Percentiles rank a stretch among this genome's conserved stretches.
Conservation (phyloP, 305 asterid species). For the Rubia peregrina region DNA sequence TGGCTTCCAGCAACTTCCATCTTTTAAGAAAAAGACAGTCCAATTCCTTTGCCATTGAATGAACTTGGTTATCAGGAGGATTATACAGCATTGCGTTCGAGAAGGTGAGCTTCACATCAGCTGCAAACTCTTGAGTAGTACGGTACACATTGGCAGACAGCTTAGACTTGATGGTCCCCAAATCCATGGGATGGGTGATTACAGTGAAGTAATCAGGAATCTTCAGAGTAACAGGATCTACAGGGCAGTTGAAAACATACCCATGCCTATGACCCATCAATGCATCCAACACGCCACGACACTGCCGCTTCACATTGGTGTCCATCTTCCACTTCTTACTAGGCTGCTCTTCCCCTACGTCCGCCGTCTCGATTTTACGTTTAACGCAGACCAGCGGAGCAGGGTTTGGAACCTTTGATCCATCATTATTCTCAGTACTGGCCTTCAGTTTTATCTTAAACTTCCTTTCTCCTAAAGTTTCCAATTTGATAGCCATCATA, state of each 20-base stretch:
- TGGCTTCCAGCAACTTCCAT: conserved; percentile 48
- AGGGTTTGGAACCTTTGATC: conserved; percentile 20
- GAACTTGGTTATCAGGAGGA: conserved; percentile 43
- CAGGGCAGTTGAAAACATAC: conserved; percentile 49
- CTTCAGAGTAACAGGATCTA: conserved; percentile 52
- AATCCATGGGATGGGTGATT: conserved; percentile 70
- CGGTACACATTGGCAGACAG: conserved; percentile 42
- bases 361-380: conserved; percentile 33
- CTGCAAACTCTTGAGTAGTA: conserved; percentile 50
- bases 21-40: conserved; percentile 35
- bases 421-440: not conserved
- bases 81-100: conserved; percentile 66
- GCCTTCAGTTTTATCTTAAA: conserved; percentile 7
- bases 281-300: conserved; percentile 38
- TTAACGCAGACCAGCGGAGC: conserved; percentile 27
- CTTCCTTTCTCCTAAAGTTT: conserved; percentile 20
- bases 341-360: conserved; percentile 22
- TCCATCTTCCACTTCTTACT: conserved; percentile 53
- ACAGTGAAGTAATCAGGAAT: conserved; percentile 72
- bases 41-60: conserved; percentile 46
- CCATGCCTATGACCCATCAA: conserved; percentile 39
- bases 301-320: conserved; percentile 35
- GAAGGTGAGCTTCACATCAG: conserved; percentile 64
- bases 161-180: conserved; percentile 59
- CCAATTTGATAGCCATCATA: conserved; percentile 28